Conservation (phyloP, 2,329 filamentous ascomycete genomes). For the Phyllachora maydis region DNA sequence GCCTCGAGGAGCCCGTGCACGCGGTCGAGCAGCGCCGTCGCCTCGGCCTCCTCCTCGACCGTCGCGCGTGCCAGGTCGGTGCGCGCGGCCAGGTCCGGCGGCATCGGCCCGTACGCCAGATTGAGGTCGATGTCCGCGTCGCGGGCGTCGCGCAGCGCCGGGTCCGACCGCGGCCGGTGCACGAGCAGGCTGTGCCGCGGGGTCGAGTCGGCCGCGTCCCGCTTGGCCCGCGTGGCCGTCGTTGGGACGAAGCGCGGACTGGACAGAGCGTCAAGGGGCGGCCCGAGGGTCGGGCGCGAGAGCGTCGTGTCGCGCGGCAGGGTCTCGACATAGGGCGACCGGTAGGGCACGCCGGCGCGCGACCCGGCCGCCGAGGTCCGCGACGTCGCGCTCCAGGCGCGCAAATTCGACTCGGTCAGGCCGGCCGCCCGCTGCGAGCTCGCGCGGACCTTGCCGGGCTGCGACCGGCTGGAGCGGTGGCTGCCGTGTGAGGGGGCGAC, state of each 20-base stretch:
- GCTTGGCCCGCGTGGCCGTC: conserved; percentile 1
- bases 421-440: conserved; percentile 14
- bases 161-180: conserved; percentile 18
- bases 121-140: conserved; percentile 61
- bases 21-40: conserved; percentile 39
- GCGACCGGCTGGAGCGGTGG: conserved; percentile 16
- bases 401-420: conserved; percentile 30
- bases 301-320: conserved; percentile 20
- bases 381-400: conserved; percentile 29
- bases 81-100: conserved; percentile 38
- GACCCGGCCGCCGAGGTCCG: conserved; percentile 25
- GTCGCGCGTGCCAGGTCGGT: conserved; percentile 14
- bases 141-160: conserved; percentile 11
- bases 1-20: conserved; percentile 68
- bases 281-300: conserved; percentile 14
- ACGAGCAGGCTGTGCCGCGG: conserved; percentile 11
- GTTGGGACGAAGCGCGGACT: not conserved
- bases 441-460: too few relatives aligned
- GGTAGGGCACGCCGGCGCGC: conserved; percentile 15
- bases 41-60: conserved; percentile 18
- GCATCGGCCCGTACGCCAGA: conserved; percentile 72
- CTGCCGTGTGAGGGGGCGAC: conserved; percentile 12
- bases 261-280: conserved; percentile 1
- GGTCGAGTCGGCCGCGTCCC: conserved; percentile 4
- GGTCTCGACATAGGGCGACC: conserved; percentile 20